Percentiles rank a stretch among this genome's conserved stretches.
These are phyloP conservation scores for Conticribra weissflogii DNA, from an alignment of 108 stramenopile genomes.

Conservation along the genomic window DNA sequence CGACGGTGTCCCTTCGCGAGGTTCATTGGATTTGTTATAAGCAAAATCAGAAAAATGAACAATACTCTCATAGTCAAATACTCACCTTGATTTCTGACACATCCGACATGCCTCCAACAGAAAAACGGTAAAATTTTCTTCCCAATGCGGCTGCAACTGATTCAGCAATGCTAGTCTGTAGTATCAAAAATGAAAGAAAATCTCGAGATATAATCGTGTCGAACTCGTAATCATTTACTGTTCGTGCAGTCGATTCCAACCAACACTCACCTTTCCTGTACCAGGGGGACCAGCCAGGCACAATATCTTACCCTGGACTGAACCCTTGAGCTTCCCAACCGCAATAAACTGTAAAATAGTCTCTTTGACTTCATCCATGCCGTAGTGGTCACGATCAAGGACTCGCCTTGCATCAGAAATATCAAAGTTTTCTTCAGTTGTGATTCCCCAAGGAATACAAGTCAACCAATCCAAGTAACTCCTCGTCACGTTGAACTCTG, in stretches of 20 bases:
- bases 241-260: too few relatives aligned
- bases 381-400: slow-evolving; percentile 95
- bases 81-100: slow-evolving; percentile 98
- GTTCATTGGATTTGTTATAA: too few relatives aligned
- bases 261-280: too few relatives aligned
- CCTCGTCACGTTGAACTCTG: slow-evolving; percentile 96
- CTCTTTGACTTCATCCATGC: slow-evolving; percentile 96
- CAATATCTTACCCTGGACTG: slow-evolving; percentile 95
- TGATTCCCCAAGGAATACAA: slow-evolving; percentile 91
- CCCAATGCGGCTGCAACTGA: slow-evolving; percentile 92
- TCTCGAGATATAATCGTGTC: too few relatives aligned
- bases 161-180: slow-evolving; percentile 84
- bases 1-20: slow-evolving; percentile 97
- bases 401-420: slow-evolving; percentile 70
- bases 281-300: slow-evolving; percentile 97
- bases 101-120: slow-evolving; percentile 94
- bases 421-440: slow-evolving; percentile 90
- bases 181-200: too few relatives aligned
- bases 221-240: too few relatives aligned
- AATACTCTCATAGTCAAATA: too few relatives aligned
- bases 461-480: slow-evolving; percentile 98
- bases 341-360: slow-evolving; percentile 98
- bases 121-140: slow-evolving; percentile 95
- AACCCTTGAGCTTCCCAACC: slow-evolving; percentile 92
- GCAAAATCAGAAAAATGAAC: too few relatives aligned